Conservation (phyloP, 805 yeast genomes). For the Kluyveromyces starmeri region DNA sequence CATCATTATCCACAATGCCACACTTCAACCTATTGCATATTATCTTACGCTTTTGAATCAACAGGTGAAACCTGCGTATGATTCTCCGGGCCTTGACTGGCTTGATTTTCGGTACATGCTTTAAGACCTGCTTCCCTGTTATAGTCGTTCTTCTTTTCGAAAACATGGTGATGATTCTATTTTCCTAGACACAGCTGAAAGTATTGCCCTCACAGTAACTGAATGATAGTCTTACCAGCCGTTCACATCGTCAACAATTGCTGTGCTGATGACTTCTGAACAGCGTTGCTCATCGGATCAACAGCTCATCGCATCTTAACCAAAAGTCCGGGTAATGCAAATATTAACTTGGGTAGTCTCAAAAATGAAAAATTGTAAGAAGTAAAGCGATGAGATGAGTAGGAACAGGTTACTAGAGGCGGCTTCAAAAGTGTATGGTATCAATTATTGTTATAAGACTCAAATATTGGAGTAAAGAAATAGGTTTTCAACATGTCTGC, state of each 20-base stretch:
- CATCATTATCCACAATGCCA: conserved; percentile 12
- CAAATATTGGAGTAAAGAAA: too few relatives aligned
- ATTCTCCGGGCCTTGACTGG: conserved; percentile 66
- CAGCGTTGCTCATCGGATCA: too few relatives aligned
- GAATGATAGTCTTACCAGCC: too few relatives aligned
- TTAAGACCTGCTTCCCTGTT: conserved; percentile 26
- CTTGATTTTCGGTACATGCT: conserved; percentile 43
- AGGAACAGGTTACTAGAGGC: conserved; percentile 4
- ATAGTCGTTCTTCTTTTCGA: conserved; percentile 27
- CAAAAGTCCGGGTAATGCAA: background rate
- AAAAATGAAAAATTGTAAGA: background rate
- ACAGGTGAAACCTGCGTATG: conserved; percentile 67
- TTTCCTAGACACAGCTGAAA: too few relatives aligned
- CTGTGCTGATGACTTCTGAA: too few relatives aligned
- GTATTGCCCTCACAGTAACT: too few relatives aligned
- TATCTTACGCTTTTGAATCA: conserved; percentile 46
- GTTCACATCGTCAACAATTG: too few relatives aligned
- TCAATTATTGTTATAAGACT: background rate
- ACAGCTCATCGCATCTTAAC: too few relatives aligned
- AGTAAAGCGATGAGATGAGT: conserved; percentile 15
- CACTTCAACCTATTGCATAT: conserved; percentile 30
- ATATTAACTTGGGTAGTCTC: background rate
- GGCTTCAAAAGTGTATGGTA: too few relatives aligned
- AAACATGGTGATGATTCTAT: conserved; percentile 13
- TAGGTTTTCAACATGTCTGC: too few relatives aligned